Evolutionary conservation across 2,329 filamentous ascomycete species (phyloP).

Genomic region (Leptographium wingfieldii): DNA sequence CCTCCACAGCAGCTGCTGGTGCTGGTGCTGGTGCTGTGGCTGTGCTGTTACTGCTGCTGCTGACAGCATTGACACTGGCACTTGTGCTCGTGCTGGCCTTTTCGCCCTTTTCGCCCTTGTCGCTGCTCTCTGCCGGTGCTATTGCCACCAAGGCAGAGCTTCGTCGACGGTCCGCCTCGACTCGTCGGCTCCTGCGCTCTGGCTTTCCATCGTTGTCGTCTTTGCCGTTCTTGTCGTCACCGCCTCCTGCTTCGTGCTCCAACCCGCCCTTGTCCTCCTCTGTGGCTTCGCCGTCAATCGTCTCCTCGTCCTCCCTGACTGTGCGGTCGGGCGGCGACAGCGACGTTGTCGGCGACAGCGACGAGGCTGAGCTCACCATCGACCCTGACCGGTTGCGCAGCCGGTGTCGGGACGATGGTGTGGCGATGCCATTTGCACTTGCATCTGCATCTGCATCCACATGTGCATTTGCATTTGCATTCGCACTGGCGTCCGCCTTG

Average conservation of each 20-base stretch:
- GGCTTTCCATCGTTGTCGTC: not conserved
- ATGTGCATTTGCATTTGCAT: not conserved
- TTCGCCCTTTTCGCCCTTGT: not conserved
- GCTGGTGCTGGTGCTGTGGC: not conserved
- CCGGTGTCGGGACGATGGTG: not conserved
- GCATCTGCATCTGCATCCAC: not conserved
- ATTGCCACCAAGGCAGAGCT: not conserved
- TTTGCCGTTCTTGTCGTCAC: slow-evolving; percentile 3
- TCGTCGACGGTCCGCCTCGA: not conserved
- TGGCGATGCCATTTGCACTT: not conserved
- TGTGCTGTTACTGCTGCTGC: not conserved
- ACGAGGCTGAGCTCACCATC: slow-evolving; percentile 16
- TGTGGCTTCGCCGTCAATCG: not conserved
- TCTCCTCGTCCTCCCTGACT: not conserved
- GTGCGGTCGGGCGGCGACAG: slow-evolving; percentile 14
- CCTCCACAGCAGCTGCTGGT: not conserved
- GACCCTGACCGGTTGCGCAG: slow-evolving; percentile 13
- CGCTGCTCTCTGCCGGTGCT: not conserved
- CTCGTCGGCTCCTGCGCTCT: not conserved
- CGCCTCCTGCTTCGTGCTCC: not conserved
- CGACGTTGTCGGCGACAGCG: slow-evolving; percentile 21
- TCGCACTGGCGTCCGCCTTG: not conserved
- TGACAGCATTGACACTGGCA: not conserved
- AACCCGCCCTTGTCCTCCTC: not conserved
- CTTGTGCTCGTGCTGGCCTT: not conserved